These are phyloP conservation scores for Globisporangium iwayamae DNA, from an alignment of 352 stramenopile genomes.

Conservation along the genomic window DNA sequence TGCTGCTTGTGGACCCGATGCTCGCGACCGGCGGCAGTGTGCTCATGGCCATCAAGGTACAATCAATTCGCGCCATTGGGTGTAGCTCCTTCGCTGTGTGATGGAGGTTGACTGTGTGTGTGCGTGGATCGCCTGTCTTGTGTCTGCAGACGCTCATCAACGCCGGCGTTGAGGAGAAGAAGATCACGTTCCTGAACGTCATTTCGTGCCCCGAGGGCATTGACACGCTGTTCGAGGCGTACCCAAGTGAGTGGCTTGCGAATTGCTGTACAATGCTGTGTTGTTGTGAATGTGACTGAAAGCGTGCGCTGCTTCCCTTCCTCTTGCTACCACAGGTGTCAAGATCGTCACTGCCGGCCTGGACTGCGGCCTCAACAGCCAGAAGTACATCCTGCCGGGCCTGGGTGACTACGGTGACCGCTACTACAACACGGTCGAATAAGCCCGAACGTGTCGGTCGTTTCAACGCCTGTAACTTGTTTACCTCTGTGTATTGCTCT, in stretches of 20 bases:
- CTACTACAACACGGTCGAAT: slow-evolving; percentile 83
- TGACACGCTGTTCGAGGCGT: slow-evolving; percentile 55
- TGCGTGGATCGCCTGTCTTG: neutral
- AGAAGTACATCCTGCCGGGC: slow-evolving; percentile 96
- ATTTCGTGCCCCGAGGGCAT: slow-evolving; percentile 92
- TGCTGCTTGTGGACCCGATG: slow-evolving; percentile 98
- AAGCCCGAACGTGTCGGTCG: neutral
- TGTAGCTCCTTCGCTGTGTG: neutral
- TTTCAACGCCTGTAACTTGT: too few relatives aligned
- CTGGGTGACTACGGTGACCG: slow-evolving; percentile 95
- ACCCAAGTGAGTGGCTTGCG: slow-evolving; percentile 59
- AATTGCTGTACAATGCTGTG: slow-evolving; percentile 19
- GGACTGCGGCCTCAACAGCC: slow-evolving; percentile 88
- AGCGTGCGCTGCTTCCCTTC: slow-evolving; percentile 1
- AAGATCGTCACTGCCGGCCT: slow-evolving; percentile 81
- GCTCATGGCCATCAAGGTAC: slow-evolving; percentile 87
- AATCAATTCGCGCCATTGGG: neutral
- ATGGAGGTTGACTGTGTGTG: neutral
- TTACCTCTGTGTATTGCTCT: too few relatives aligned
- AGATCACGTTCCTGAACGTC: slow-evolving; percentile 95
- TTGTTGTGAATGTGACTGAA: neutral
- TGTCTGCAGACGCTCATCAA: slow-evolving; percentile 68
- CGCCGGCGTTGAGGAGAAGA: slow-evolving; percentile 78
- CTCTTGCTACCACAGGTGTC: slow-evolving; percentile 31
- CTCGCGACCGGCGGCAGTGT: slow-evolving; percentile 90